phyloP scores from a whole-genome alignment of 441 rosid species.

The Breynia disticha region DNA sequence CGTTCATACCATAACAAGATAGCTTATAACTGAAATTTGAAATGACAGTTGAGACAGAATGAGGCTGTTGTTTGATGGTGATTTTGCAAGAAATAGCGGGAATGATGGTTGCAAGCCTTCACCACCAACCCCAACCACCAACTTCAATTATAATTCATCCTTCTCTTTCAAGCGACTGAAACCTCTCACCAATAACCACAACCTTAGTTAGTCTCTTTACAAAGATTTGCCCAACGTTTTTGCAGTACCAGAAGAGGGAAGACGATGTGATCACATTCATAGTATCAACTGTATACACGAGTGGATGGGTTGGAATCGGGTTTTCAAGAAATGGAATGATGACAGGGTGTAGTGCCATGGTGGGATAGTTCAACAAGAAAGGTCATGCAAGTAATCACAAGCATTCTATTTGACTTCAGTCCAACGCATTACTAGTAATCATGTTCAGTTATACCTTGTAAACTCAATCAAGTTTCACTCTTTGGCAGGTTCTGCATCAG shows the following conservation, averaged over 20 bases:
- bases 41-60: background rate
- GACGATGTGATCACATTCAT: constrained; percentile 62
- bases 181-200: constrained; percentile 30
- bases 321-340: constrained; percentile 81
- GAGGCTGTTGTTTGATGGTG: constrained; percentile 7
- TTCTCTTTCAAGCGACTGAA: constrained; percentile 38
- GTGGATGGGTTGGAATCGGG: constrained; percentile 93
- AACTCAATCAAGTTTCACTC: background rate
- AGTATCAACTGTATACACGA: constrained; percentile 63
- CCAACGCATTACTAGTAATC: too few species aligned
- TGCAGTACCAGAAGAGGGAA: constrained; percentile 60
- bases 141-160: constrained; percentile 29
- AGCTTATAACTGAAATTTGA: background rate
- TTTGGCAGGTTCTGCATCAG: constrained; percentile 35
- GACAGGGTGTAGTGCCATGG: constrained; percentile 88
- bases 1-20: too few species aligned
- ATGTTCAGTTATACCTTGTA: background rate
- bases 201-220: constrained; percentile 15
- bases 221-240: too few species aligned
- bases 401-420: constrained; percentile 60
- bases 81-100: constrained; percentile 20
- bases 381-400: constrained; percentile 68
- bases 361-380: constrained; percentile 74
- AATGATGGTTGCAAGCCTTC: constrained; percentile 40
- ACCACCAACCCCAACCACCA: constrained; percentile 24